Base-by-base conservation (phyloP, 495 filamentous ascomycete species). In the Neurospora africana region DNA sequence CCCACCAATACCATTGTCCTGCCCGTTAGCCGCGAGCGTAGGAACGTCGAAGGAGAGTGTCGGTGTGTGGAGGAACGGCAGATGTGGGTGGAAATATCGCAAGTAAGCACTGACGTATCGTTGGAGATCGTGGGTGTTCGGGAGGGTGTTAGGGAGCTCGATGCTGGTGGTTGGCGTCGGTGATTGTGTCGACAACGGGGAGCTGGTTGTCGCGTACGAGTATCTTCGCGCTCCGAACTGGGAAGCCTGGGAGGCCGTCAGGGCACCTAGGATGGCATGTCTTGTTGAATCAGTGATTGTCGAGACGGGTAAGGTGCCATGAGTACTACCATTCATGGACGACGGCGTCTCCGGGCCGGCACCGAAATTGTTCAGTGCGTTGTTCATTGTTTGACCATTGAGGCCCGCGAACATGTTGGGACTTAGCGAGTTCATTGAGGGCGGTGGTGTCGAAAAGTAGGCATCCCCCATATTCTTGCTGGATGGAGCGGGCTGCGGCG, bases 221-320 rank as follows among this genome's bases (percentile, higher is more conserved):
- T 91, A 92, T 83, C 92, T 95, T 70, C 91, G 87, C 74, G 88
- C 87, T 76, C 89, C 89, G 83, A 93, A 91, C 69, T 87, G 87
- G 72, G 88, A 87, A 71, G 91, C 88, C 80, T 93, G 92, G 74
- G 91, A 91, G 78, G 79, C 72, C 70, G 80, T 81, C 73, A 98
- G 88, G 74, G 91, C 93, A 75, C 87, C 86, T 80, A 97, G 82
- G 83, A 98, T 87, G 78, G 94, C 89, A 84, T 92, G 91, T 82
- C 95, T 89, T 73, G 95, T 98, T 79, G 92, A 89, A 84, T 99
- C 96, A 77, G 95, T 96, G 81, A 99, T 95, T 74, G 94, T 87
- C 73, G 86, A 81, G 72, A 87, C 80, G 73, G 86, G 86, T 76
- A 85, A 84, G 75, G 83, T 82, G 75, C 85, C 84, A 78, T 87